These are phyloP conservation scores for Lactifluus volemus DNA, from an alignment of 768 basidiomycete genomes.

Conservation along the genomic window DNA sequence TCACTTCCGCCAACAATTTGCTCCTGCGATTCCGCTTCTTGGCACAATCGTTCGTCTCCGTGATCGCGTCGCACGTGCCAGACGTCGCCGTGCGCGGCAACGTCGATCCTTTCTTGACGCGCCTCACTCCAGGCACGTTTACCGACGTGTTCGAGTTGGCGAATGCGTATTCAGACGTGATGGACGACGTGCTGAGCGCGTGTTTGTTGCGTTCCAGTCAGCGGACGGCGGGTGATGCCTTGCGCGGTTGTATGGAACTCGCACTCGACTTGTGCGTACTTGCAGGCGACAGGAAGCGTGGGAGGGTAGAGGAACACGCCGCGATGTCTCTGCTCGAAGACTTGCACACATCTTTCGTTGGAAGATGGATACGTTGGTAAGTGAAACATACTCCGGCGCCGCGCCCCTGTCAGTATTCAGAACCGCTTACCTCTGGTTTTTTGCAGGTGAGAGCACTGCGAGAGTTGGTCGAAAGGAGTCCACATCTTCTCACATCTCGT, in stretches of 20 bases:
- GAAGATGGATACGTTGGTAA: slow-evolving; percentile 51
- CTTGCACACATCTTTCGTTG: slow-evolving; percentile 43
- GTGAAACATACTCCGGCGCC: slow-evolving; percentile 22
- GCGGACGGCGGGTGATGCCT: slow-evolving; percentile 51
- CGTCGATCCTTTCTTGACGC: slow-evolving; percentile 56
- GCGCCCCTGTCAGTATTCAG: background rate
- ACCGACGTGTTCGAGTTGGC: slow-evolving; percentile 71
- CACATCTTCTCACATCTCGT: slow-evolving; percentile 13
- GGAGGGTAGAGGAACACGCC: slow-evolving; percentile 51
- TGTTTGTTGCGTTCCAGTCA: slow-evolving; percentile 68
- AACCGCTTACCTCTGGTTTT: slow-evolving; percentile 2
- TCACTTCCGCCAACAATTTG: slow-evolving; percentile 41
- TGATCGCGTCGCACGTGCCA: slow-evolving; percentile 63
- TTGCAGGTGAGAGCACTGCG: slow-evolving; percentile 48
- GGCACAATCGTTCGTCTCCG: slow-evolving; percentile 58
- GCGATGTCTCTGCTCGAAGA: slow-evolving; percentile 50
- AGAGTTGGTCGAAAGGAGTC: slow-evolving; percentile 44
- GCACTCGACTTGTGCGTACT: slow-evolving; percentile 61
- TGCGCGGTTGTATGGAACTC: slow-evolving; percentile 53
- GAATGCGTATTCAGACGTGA: slow-evolving; percentile 51
- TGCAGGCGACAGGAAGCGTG: slow-evolving; percentile 49
- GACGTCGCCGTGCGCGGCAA: slow-evolving; percentile 77
- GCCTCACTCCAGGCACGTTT: slow-evolving; percentile 29
- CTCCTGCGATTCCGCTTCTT: slow-evolving; percentile 67
- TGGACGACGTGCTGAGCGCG: slow-evolving; percentile 70